phyloP scores from a whole-genome alignment of 257 asterid genomes.

The Solanum dulcamara region DNA sequence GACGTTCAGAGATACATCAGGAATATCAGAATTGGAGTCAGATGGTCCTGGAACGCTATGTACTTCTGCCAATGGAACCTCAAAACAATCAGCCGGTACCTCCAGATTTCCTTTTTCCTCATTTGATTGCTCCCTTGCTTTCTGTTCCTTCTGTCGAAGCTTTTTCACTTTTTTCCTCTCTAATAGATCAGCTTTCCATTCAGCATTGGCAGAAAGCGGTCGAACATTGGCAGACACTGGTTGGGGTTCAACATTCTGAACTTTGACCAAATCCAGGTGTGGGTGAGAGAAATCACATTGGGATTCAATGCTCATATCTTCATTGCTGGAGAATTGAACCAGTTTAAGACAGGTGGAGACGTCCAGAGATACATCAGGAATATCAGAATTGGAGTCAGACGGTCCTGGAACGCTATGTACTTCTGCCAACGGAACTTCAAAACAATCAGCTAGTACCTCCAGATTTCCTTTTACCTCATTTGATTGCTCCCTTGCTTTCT shows the following conservation, averaged over 20 bases:
- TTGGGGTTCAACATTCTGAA: constrained; percentile 27
- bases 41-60: constrained; percentile 27
- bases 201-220: constrained; percentile 9
- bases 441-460: constrained; percentile 19
- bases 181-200: constrained; percentile 35
- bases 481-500: constrained; percentile 44
- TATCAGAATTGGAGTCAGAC: background rate
- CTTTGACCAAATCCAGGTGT: constrained; percentile 12
- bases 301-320: constrained; percentile 26
- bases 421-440: constrained; percentile 36
- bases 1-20: constrained; percentile 12
- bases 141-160: constrained; percentile 76
- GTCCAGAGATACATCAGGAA: constrained; percentile 12
- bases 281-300: constrained; percentile 19
- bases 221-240: constrained; percentile 19
- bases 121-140: constrained; percentile 36
- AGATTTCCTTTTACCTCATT: constrained; percentile 16
- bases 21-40: background rate
- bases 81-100: constrained; percentile 23
- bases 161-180: constrained; percentile 70
- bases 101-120: constrained; percentile 19
- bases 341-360: constrained; percentile 17
- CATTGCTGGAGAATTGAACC: constrained; percentile 23
- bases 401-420: constrained; percentile 28
- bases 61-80: constrained; percentile 33